Conservation (phyloP, 116 monocot species). For the Iris pallida region DNA sequence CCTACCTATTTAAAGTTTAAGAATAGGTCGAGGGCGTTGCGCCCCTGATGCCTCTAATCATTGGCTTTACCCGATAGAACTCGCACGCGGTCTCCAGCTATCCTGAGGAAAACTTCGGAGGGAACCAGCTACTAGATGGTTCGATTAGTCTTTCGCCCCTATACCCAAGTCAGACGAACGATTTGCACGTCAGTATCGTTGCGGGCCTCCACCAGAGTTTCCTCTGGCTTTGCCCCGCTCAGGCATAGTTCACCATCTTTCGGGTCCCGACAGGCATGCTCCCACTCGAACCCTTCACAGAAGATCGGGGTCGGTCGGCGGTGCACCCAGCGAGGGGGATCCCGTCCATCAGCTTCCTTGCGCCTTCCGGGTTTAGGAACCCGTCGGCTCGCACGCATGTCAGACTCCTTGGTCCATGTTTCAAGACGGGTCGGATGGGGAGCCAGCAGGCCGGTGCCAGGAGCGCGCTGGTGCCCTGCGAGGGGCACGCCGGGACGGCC, state of each 20-base stretch:
- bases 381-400: slow-evolving; percentile 10
- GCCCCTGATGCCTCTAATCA: slow-evolving; percentile 10
- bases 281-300: slow-evolving; percentile 17
- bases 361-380: background rate
- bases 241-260: slow-evolving; percentile 19
- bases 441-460: background rate
- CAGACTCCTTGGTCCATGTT: slow-evolving; percentile 7
- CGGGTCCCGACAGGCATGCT: slow-evolving; percentile 16
- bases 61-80: slow-evolving; percentile 19
- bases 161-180: slow-evolving; percentile 2
- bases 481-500: background rate
- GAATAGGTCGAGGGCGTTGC: slow-evolving; percentile 9
- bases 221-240: slow-evolving; percentile 19
- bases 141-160: slow-evolving; percentile 5
- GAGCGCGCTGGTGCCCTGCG: background rate
- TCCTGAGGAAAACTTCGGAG: slow-evolving; percentile 5
- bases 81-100: slow-evolving; percentile 9
- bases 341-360: slow-evolving; percentile 9
- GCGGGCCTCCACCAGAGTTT: slow-evolving; percentile 16
- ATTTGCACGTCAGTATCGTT: slow-evolving; percentile 15
- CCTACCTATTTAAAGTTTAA: slow-evolving; percentile 12
- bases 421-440: slow-evolving; percentile 3
- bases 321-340: background rate
- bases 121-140: slow-evolving; percentile 11
- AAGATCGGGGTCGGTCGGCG: slow-evolving; percentile 6